Base-by-base conservation (phyloP, 2,329 filamentous ascomycete species). In the Botrytis deweyae region DNA sequence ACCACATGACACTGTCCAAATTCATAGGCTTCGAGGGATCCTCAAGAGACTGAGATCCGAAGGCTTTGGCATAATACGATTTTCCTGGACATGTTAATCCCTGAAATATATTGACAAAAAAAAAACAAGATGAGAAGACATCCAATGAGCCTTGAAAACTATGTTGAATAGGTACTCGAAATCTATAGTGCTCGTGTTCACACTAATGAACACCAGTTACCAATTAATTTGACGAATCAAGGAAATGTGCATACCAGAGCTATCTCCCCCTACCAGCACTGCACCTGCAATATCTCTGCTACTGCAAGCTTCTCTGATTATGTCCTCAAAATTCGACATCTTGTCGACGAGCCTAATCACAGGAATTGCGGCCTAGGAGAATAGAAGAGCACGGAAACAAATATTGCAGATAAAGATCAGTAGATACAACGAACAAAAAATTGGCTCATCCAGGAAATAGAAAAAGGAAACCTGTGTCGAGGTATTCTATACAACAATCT, bases 1-100 rank as follows among this genome's bases (percentile, higher is more conserved):
- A 83, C 86, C 86, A 89, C 78, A 90, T 92, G 1, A 89, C 82
- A 14, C 84, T 88, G 58, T 92, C 89, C 0, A 89, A 81, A 0
- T 85, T 86, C 87, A 92, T 89, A 3, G 86, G 59, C 29, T 87
- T 88, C 75, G 85, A 87, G 0, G 86, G 87, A 0, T 87, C 87
- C 12, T 89, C 84, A 84, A 87, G 76, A 29, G 81, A 80, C 1
- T 79, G 79, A 16, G 72, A 74, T 1, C 83, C 83, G 42, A 84
- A 83, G 2, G 79, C 73, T 72, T 81, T 81, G 46, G 76, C 74
- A 74, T 84, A 85, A 6, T 68, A 75, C 75, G 83, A 83, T 3
- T 78, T 80, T 8, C 81, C 83, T 84, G 62, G 62, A 38, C 14
- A 40, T 29, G 3, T 73, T 29, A 64, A 44, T 20, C 9, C 2